Conservation (phyloP, 176 grass and related monocot species). For the Avena atlantica region DNA sequence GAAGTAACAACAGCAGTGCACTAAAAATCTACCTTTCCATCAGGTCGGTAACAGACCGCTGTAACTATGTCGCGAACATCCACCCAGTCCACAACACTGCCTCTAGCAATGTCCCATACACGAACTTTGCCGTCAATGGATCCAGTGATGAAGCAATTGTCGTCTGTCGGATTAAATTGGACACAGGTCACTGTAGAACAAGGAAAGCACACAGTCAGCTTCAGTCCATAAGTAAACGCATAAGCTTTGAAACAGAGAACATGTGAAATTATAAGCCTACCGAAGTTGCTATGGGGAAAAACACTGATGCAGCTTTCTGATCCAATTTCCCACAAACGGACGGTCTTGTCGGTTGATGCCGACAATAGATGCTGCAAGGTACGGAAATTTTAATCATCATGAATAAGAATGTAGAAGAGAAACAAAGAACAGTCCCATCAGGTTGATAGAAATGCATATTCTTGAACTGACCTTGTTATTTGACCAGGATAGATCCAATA, state of each 20-base stretch:
- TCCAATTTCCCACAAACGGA: conserved; percentile 89
- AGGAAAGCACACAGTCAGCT: conserved; percentile 22
- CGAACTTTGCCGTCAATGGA: conserved; percentile 99
- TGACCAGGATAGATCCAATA: conserved; percentile 91
- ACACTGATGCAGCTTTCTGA: conserved; percentile 61
- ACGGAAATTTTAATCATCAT: conserved; percentile 35
- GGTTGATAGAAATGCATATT: conserved; percentile 10
- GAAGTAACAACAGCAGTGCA: conserved; percentile 6
- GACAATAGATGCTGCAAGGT: conserved; percentile 76
- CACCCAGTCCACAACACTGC: conserved; percentile 83
- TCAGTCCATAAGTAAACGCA: conserved; percentile 22
- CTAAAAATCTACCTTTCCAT: conserved; percentile 73
- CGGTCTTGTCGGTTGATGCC: conserved; percentile 84
- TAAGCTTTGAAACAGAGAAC: conserved; percentile 13
- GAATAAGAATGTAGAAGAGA: conserved; percentile 7
- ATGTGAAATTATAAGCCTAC: conserved; percentile 47
- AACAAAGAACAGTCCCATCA: not conserved
- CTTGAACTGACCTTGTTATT: conserved; percentile 73
- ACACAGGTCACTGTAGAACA: conserved; percentile 83
- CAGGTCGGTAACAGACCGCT: conserved; percentile 76
- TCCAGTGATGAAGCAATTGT: conserved; percentile 83
- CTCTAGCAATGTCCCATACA: conserved; percentile 72
- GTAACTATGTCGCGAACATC: conserved; percentile 87
- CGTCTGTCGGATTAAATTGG: conserved; percentile 74
- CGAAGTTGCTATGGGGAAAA: conserved; percentile 85